phyloP scores from a whole-genome alignment of 1,139 yeast species.

The Candida sanyaensis region DNA sequence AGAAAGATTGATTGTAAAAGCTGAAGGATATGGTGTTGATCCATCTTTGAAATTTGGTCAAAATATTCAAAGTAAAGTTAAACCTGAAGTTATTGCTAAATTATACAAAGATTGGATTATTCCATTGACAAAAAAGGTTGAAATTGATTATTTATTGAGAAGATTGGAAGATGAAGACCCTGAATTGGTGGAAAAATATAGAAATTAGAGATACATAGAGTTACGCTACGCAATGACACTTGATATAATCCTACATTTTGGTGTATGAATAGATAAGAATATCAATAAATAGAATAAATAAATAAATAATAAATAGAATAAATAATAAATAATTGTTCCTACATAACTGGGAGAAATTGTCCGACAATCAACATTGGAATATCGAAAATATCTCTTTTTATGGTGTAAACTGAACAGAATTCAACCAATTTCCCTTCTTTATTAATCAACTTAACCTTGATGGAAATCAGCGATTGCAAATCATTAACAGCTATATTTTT shows the following conservation, averaged over 20 bases:
- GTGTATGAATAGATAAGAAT: background rate
- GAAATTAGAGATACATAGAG: too few species aligned
- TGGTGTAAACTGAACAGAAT: slow-evolving; percentile 64
- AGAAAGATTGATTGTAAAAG: slow-evolving; percentile 75
- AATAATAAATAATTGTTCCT: background rate
- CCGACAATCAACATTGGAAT: slow-evolving; percentile 65
- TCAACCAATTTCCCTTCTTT: slow-evolving; percentile 35
- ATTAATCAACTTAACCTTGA: slow-evolving; percentile 12
- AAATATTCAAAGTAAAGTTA: slow-evolving; percentile 71
- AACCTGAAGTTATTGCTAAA: slow-evolving; percentile 77
- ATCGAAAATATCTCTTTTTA: slow-evolving; percentile 84
- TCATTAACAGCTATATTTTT: slow-evolving; percentile 54
- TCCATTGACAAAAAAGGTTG: slow-evolving; percentile 93
- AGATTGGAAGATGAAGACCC: slow-evolving; percentile 65
- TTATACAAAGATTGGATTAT: slow-evolving; percentile 87
- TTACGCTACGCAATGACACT: too few species aligned
- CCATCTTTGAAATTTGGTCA: slow-evolving; percentile 75
- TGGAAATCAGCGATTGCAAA: slow-evolving; percentile 35
- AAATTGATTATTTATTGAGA: slow-evolving; percentile 83
- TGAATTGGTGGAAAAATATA: slow-evolving; percentile 13
- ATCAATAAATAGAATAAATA: slow-evolving; percentile 2
- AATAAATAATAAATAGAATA: slow-evolving; percentile 6
- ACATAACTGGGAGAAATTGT: slow-evolving; percentile 42
- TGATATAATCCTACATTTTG: too few species aligned
- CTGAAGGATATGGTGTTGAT: slow-evolving; percentile 84